Conservation (phyloP, 345 rosid species). For the Eucalyptus melliodora region DNA sequence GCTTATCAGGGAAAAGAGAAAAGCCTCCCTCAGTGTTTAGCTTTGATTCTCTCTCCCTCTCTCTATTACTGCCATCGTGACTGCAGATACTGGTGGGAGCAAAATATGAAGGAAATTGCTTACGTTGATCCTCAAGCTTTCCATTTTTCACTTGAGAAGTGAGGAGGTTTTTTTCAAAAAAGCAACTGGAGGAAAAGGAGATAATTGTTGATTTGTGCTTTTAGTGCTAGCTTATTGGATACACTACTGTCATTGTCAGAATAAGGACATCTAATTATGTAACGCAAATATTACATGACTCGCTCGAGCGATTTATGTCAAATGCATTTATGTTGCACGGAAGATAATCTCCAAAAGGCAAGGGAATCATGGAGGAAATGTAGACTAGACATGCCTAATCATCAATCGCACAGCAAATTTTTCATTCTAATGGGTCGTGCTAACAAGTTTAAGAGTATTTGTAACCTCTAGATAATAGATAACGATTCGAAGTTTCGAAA, state of each 20-base stretch:
- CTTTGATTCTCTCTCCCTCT: not conserved
- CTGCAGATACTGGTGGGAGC: not conserved
- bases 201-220: not conserved
- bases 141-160: not conserved
- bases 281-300: not conserved
- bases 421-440: not conserved
- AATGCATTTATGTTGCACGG: not conserved
- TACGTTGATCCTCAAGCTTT: not conserved
- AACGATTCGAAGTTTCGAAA: not conserved
- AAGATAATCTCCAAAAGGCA: not conserved
- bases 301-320: not conserved
- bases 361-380: not conserved
- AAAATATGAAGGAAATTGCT: not conserved
- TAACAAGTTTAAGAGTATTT: not conserved
- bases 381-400: not conserved
- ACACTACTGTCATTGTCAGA: not conserved
- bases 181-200: not conserved
- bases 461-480: not conserved
- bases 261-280: not conserved
- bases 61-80: not conserved
- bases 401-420: not conserved
- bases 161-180: not conserved
- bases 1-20: not conserved
- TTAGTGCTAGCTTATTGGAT: not conserved
- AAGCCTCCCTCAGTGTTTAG: not conserved